Base-by-base conservation (phyloP, 1,284 basidiomycete species). In the Coniferiporia sulphurascens region DNA sequence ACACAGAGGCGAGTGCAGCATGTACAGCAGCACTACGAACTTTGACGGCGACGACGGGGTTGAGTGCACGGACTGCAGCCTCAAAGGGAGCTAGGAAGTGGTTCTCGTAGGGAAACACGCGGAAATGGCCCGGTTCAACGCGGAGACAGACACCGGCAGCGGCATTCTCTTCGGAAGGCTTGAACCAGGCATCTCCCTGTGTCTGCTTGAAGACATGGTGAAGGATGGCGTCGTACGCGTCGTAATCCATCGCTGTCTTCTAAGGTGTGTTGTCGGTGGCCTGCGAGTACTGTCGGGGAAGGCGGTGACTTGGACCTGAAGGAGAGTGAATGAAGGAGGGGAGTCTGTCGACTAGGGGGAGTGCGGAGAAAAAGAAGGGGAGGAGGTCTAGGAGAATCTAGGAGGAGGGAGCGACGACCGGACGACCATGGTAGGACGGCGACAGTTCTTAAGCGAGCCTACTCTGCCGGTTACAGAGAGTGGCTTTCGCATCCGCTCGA, bases 1-100 rank as follows among this genome's bases (percentile, higher is more conserved):
- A 91, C 85, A 87, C 79, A 34, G 79, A 81, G 22, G 80, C 72
- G 63, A 90, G 77, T 43, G 89, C 88, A 41, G 88, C 88, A 66
- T 91, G 86, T 17, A 91, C 86, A n/a, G 89, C 87, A 36, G 89
- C 87, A 65, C 83, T 87, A 43, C 89, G 83, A 48, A 90, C 75
- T 72, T 91, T 91, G 67, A 92, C 85, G 3, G 89, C 89, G 48
- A 91, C 87, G 51, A 90, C 84, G 13, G 89, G 87, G 67, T 93
- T 93, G 56, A 93, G 76, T 34, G 75, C 72, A 7, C 82, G 78
- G 9, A 93, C 78, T 6, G 87, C 87, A 9, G 82, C 81, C 72
- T 89, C 85, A 65, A 89, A 89, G 27, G 86, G 84, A 36, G 79
- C 81, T 52, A 89, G 77, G 68, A 77, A 71, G 48, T 62, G 69